Evolutionary conservation across 2,329 filamentous ascomycete species (phyloP).

Genomic region (Fusarium multiceps): DNA sequence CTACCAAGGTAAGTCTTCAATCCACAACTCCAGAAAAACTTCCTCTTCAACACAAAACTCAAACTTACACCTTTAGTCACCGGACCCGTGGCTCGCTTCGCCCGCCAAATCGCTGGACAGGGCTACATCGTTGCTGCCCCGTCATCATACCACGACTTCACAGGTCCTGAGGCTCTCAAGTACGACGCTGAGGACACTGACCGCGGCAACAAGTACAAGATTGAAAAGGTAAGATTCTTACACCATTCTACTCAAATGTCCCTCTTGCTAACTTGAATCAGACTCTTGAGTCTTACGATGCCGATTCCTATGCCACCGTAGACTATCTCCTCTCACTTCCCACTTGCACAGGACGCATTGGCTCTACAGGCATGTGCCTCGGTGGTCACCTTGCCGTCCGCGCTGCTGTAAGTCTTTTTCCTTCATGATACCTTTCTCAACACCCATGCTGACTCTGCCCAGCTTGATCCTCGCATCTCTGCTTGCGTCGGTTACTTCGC

Average conservation of each 20-base stretch:
- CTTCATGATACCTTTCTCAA: neutral
- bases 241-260: neutral
- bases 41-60: neutral
- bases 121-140: constrained; percentile 94
- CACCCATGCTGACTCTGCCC: neutral
- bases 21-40: constrained; percentile 50
- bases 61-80: constrained; percentile 69
- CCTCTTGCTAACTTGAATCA: constrained; percentile 49
- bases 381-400: constrained; percentile 84
- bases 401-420: constrained; percentile 58
- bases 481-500: constrained; percentile 91
- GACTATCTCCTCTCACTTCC: constrained; percentile 76
- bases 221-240: constrained; percentile 71
- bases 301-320: constrained; percentile 75
- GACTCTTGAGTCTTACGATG: constrained; percentile 88
- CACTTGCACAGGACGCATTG: constrained; percentile 84
- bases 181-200: constrained; percentile 92
- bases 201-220: constrained; percentile 86
- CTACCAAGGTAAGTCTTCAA: constrained; percentile 78
- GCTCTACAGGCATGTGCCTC: constrained; percentile 89
- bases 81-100: constrained; percentile 88
- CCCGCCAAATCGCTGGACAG: constrained; percentile 89
- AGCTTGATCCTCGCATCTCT: constrained; percentile 79
- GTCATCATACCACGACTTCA: constrained; percentile 94
- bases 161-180: constrained; percentile 81